Conservation (phyloP, 2,329 filamentous ascomycete genomes). For the Pseudogymnoascus sp. region DNA sequence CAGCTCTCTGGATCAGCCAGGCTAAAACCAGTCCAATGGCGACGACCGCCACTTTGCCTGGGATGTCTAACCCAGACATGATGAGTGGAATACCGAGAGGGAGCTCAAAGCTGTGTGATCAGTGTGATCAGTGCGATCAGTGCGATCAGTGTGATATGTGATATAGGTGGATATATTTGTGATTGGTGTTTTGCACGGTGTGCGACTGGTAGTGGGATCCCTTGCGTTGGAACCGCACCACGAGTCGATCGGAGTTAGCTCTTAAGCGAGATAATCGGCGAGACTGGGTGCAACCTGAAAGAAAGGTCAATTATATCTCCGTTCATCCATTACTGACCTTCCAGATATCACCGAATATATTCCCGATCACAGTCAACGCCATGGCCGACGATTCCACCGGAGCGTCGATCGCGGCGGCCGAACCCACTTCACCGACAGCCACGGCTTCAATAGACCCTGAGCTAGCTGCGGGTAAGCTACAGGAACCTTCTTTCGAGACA, state of each 20-base stretch:
- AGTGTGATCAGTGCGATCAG: background rate
- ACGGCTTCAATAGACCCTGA: background rate
- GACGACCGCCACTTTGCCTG: background rate
- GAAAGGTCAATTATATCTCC: background rate
- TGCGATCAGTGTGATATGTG: background rate
- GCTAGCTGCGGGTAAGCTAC: background rate
- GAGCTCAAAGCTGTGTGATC: background rate
- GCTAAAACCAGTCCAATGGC: conserved; percentile 1
- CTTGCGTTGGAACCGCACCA: background rate
- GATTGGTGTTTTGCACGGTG: conserved; percentile 3
- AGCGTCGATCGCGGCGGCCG: background rate
- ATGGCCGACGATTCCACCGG: background rate
- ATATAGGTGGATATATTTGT: conserved; percentile 5
- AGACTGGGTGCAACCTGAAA: background rate
- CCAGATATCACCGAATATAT: background rate
- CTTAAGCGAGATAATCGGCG: background rate
- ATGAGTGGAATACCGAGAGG: background rate
- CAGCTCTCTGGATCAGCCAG: background rate
- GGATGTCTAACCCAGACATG: background rate
- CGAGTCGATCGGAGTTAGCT: background rate
- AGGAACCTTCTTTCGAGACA: background rate
- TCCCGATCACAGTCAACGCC: background rate
- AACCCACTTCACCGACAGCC: background rate
- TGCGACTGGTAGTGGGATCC: conserved; percentile 14
- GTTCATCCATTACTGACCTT: background rate